A percentile compares a stretch with the other conserved stretches of the same genome.
Conservation (phyloP, 148 eudicot genomes). For the Pouteria glomerata region DNA sequence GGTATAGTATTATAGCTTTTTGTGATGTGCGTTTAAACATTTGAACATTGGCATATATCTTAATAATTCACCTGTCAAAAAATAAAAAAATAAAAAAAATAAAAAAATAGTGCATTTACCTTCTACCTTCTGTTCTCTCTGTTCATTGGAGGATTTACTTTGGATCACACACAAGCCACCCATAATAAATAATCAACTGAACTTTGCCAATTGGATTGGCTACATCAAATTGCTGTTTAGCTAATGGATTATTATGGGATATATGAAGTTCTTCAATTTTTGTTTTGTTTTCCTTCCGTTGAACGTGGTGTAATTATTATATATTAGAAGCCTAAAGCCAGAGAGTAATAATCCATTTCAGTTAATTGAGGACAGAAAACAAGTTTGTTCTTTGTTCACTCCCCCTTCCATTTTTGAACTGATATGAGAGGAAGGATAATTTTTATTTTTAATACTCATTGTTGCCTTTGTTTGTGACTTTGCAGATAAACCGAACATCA, state of each 20-base stretch:
- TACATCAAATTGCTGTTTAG: background rate
- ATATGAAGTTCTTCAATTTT: background rate
- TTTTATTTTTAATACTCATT: no score
- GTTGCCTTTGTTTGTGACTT: background rate
- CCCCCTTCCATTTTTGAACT: no score
- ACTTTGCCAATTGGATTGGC: background rate
- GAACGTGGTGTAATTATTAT: background rate
- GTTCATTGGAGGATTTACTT: no score
- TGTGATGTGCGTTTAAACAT: background rate
- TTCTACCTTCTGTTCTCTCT: background rate
- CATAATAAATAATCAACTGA: background rate
- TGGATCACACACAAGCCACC: background rate
- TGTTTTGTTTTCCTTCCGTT: background rate
- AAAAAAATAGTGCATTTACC: no score
- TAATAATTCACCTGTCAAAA: no score
- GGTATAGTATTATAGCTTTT: slow-evolving; percentile 20
- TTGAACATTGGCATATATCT: no score
- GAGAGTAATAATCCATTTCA: background rate
- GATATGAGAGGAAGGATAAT: no score
- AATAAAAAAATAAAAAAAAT: no score
- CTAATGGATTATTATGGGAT: background rate
- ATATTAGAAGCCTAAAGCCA: background rate
- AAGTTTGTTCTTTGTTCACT: background rate
- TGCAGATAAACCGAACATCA: slow-evolving; percentile 85
- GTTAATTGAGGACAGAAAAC: background rate